Base-by-base conservation (phyloP, 768 basidiomycete genomes). In the Boletus bicolor region DNA sequence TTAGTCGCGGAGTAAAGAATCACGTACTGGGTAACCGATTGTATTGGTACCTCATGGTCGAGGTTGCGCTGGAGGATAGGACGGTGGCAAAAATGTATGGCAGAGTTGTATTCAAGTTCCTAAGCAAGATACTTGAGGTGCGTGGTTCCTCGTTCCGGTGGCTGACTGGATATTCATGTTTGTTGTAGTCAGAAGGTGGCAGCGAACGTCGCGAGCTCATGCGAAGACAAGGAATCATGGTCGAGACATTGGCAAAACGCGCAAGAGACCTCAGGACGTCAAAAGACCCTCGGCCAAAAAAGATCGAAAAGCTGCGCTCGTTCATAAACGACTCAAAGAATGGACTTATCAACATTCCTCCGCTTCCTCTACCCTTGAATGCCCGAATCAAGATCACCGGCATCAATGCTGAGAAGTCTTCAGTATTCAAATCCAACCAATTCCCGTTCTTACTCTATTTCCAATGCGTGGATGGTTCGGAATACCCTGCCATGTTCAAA, bases 31-130 rank as follows among this genome's bases (percentile, higher is more conserved):
- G 95, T 0, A 98, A 98, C 63, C 80, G 91, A 26, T 77, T 98
- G 60, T 90, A 96, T 68, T 98, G 97, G 97, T 99, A 98, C 64
- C 84, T 98, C 53, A 93, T 94, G 84, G 95, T 98, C 5, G 97
- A 98, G 68, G 86, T 93, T 17, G 91, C 92, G 21, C 73, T 91
- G 44, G 91, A 94, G 64, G 92, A 94, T 66, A 84, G 85, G 56
- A 77, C 85, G 24, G 84, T 92, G 69, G 90, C 91, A 4, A 94
- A 93, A 76, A 93, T 96, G 89, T 98, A 94, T 62, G 92, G 88
- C 5, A 80, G 86, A 41, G 91, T 97, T 7, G 91, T 91, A 7
- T 95, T 84, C 76, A 89, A 88, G 58, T 98, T 93, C 66, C 88
- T 93, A 83, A 85, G 82, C 65, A 87, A 89, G 71, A 84, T 98